phyloP scores from a whole-genome alignment of 306 rosid species.

The Dicorynia guianensis region DNA sequence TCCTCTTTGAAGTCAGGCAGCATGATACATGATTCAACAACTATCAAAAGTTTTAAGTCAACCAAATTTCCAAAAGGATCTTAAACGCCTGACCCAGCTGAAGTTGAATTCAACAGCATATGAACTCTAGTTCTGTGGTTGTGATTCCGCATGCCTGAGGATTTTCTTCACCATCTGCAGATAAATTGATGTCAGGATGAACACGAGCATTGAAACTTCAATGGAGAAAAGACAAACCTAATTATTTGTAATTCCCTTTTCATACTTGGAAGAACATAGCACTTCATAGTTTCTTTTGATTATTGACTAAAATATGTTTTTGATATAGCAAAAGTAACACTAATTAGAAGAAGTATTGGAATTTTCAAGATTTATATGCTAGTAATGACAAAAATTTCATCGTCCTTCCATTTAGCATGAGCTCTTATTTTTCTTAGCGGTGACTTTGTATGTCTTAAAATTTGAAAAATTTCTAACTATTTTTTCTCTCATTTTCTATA shows the following conservation, averaged over 20 bases:
- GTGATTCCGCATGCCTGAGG: slow-evolving; percentile 38
- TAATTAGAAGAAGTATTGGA: too few relatives aligned
- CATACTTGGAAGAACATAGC: not conserved
- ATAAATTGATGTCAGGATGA: not conserved
- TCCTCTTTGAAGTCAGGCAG: not conserved
- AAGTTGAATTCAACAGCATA: slow-evolving; percentile 14
- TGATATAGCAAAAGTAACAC: too few relatives aligned
- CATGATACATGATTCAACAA: slow-evolving; percentile 7
- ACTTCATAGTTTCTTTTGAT: too few relatives aligned
- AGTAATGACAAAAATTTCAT: too few relatives aligned
- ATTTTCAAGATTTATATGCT: too few relatives aligned
- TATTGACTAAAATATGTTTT: too few relatives aligned
- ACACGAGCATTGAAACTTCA: not conserved
- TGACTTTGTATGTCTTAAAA: not conserved
- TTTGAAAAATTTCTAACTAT: not conserved
- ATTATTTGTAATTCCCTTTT: not conserved
- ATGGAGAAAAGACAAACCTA: not conserved
- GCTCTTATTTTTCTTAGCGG: too few relatives aligned
- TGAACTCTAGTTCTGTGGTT: slow-evolving; percentile 29
- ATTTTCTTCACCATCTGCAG: slow-evolving; percentile 64
- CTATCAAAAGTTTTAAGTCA: not conserved
- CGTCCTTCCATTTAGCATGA: too few relatives aligned
- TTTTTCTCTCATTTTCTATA: not conserved
- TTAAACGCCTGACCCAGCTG: not conserved
- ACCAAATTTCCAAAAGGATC: not conserved